phyloP scores from a whole-genome alignment of 2,329 filamentous ascomycete genomes.

The Aspergillus niger region DNA sequence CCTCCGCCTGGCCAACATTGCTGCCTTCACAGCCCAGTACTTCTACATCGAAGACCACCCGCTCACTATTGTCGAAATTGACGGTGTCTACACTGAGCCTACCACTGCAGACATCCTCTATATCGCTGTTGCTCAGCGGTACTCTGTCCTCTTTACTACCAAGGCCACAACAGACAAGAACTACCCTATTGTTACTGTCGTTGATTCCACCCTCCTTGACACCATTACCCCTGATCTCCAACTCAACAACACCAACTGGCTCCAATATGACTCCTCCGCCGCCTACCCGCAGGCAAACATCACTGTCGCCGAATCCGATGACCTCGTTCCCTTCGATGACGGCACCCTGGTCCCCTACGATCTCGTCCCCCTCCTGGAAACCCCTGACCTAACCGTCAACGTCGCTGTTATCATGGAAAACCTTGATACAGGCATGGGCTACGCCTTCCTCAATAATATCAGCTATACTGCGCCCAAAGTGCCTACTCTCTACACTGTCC shows the following conservation, averaged over 20 bases:
- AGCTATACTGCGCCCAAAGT: conserved; percentile 74
- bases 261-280: conserved; percentile 51
- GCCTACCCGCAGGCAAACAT: conserved; percentile 46
- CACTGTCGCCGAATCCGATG: conserved; percentile 36
- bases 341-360: conserved; percentile 46
- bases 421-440: conserved; percentile 31
- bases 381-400: conserved; percentile 12
- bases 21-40: conserved; percentile 61
- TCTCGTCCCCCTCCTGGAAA: background rate
- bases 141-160: conserved; percentile 56
- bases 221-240: conserved; percentile 33
- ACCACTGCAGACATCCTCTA: conserved; percentile 52
- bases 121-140: conserved; percentile 65
- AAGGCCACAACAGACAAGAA: conserved; percentile 62
- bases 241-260: conserved; percentile 42
- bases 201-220: too few species aligned
- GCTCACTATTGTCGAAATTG: conserved; percentile 69
- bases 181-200: conserved; percentile 60
- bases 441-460: conserved; percentile 64
- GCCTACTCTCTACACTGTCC: conserved; percentile 72
- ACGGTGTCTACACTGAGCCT: conserved; percentile 44
- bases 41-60: conserved; percentile 53
- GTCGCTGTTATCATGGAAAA: conserved; percentile 60
- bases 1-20: conserved; percentile 70
- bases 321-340: conserved; percentile 65